Evolutionary conservation across 2,329 filamentous ascomycete species (phyloP).

Genomic region (Polytolypa hystricis): DNA sequence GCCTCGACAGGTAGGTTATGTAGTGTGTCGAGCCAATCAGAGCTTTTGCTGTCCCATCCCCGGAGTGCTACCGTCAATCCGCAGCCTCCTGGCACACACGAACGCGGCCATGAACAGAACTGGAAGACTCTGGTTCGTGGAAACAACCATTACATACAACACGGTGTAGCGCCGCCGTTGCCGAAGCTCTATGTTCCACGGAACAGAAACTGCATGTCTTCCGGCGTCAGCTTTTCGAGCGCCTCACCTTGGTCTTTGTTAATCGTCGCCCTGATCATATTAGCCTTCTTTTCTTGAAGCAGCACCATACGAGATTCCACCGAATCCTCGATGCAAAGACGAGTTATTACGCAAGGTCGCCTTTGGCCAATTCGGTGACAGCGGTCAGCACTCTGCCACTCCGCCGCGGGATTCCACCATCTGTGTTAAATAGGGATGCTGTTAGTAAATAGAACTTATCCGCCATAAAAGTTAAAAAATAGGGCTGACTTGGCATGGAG

Average conservation of each 20-base stretch:
- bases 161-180: no score
- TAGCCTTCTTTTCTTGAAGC: constrained; percentile 96
- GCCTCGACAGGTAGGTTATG: no score
- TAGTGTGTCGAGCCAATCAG: no score
- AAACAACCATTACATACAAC: no score
- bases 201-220: constrained; percentile 96
- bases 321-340: constrained; percentile 91
- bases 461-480: neutral
- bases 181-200: constrained; percentile 51
- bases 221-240: constrained; percentile 79
- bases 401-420: constrained; percentile 99
- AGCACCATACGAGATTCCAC: constrained; percentile 93
- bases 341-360: constrained; percentile 85
- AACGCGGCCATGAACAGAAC: no score
- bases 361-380: constrained; percentile 93
- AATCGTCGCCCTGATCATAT: constrained; percentile 94
- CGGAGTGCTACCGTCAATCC: no score
- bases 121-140: no score
- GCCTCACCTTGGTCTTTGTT: constrained; percentile 76
- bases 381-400: constrained; percentile 94
- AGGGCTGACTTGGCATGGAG: constrained; percentile 20
- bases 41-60: no score
- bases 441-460: neutral
- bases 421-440: constrained; percentile 30
- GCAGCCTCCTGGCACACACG: no score